A percentile compares a stretch with the other conserved stretches of the same genome.
These are phyloP conservation scores for Endocalyx cinctus DNA, from an alignment of 2,329 filamentous ascomycete species.

Conservation along the genomic window DNA sequence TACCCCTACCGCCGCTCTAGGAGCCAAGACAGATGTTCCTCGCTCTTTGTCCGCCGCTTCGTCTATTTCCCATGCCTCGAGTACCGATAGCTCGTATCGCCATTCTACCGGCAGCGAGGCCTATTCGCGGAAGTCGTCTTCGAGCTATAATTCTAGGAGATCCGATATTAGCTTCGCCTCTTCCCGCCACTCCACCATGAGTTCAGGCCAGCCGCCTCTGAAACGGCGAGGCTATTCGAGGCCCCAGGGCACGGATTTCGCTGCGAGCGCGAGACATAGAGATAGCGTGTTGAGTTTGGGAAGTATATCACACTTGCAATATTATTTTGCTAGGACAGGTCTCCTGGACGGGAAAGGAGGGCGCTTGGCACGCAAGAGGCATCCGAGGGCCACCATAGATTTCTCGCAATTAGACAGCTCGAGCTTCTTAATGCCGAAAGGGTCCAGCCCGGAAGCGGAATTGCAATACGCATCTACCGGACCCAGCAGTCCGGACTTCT, in stretches of 20 bases:
- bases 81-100: conserved; percentile 42
- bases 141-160: conserved; percentile 44
- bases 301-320: conserved; percentile 94
- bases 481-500: conserved; percentile 54
- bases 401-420: conserved; percentile 48
- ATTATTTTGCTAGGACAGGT: conserved; percentile 95
- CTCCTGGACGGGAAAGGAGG: conserved; percentile 90
- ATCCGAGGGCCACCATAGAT: conserved; percentile 54
- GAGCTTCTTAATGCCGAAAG: conserved; percentile 34
- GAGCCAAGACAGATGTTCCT: conserved; percentile 53
- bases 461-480: conserved; percentile 57
- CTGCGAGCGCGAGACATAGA: conserved; percentile 80
- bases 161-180: conserved; percentile 38
- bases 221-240: conserved; percentile 79
- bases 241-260: conserved; percentile 82
- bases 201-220: conserved; percentile 31
- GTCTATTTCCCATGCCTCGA: conserved; percentile 53
- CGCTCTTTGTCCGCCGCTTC: conserved; percentile 62
- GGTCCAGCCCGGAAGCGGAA: conserved; percentile 47
- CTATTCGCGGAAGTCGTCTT: conserved; percentile 61
- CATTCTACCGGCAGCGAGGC: conserved; percentile 54
- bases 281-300: conserved; percentile 96
- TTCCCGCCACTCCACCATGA: conserved; percentile 44
- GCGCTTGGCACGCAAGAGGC: conserved; percentile 70
- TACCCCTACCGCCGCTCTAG: conserved; percentile 58